Conservation (phyloP, 1,284 basidiomycete species). For the Marasmius tenuissimus region DNA sequence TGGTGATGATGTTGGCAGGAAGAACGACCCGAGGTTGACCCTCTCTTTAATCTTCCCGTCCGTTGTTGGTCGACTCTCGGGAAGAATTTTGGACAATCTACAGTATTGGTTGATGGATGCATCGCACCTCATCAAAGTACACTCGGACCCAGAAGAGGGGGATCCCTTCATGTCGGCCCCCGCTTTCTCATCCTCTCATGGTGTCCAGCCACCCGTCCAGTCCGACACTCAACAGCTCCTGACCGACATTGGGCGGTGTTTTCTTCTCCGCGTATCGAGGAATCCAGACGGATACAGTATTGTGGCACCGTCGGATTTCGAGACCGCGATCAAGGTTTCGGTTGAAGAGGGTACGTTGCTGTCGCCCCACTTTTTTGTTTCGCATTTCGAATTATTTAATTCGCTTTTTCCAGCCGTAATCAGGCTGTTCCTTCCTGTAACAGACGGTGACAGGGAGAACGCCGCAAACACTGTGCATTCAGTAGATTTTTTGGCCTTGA, state of each 20-base stretch:
- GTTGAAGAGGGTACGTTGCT: background rate
- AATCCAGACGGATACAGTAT: background rate
- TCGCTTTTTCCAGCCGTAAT: background rate
- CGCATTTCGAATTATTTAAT: too few relatives aligned
- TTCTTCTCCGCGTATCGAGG: background rate
- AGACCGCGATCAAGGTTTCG: background rate
- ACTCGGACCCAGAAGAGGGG: background rate
- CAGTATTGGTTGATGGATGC: conserved; percentile 1
- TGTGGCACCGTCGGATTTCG: background rate
- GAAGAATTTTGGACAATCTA: background rate
- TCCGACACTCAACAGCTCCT: background rate
- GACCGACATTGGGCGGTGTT: background rate
- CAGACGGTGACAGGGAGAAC: background rate
- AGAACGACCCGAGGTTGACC: background rate
- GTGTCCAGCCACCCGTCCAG: background rate
- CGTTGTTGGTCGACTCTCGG: background rate
- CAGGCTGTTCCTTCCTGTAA: background rate
- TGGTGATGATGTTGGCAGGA: background rate
- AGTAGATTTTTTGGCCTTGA: background rate
- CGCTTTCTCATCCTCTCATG: background rate
- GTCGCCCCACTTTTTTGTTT: background rate
- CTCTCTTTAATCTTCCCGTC: background rate
- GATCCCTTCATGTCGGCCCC: background rate
- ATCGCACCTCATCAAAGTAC: background rate
- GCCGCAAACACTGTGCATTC: background rate